Conservation (phyloP, 441 rosid genomes). For the Aquilaria agallochum region DNA sequence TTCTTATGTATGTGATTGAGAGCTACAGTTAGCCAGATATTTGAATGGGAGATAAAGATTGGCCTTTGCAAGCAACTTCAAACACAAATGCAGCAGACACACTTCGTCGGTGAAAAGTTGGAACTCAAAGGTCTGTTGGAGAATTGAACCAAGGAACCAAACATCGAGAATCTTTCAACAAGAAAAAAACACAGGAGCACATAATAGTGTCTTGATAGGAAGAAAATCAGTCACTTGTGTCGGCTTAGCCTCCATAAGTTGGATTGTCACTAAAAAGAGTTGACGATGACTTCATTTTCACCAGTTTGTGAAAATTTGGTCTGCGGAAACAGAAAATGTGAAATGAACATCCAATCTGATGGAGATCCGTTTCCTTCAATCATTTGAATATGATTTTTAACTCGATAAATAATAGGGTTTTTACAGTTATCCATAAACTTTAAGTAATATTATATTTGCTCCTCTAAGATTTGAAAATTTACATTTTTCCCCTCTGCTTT, state of each 20-base stretch:
- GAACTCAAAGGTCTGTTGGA: conserved; percentile 12
- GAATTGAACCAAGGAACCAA: too few species aligned
- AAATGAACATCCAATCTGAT: too few species aligned
- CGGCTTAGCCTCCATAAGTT: not conserved
- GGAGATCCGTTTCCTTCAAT: too few species aligned
- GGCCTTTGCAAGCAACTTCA: conserved; percentile 27
- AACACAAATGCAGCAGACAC: not conserved
- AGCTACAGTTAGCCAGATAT: conserved; percentile 20
- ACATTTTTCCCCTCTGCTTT: too few species aligned
- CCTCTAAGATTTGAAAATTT: too few species aligned
- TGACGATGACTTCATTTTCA: too few species aligned
- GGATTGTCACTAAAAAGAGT: not conserved
- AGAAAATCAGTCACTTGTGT: conserved; percentile 7
- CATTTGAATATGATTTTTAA: too few species aligned
- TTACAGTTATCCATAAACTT: too few species aligned
- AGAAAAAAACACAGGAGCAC: not conserved
- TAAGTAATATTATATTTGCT: too few species aligned
- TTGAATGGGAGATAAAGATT: conserved; percentile 20
- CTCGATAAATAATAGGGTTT: too few species aligned
- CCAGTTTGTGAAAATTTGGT: too few species aligned
- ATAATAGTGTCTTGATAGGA: conserved; percentile 12
- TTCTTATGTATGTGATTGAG: conserved; percentile 35
- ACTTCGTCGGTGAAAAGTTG: not conserved
- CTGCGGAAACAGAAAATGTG: too few species aligned
- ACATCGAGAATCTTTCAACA: conserved; percentile 16